Evolutionary conservation across 441 rosid species (phyloP), one percentile per base, ranked within the genome.

Genomic region (Breynia disticha): DNA sequence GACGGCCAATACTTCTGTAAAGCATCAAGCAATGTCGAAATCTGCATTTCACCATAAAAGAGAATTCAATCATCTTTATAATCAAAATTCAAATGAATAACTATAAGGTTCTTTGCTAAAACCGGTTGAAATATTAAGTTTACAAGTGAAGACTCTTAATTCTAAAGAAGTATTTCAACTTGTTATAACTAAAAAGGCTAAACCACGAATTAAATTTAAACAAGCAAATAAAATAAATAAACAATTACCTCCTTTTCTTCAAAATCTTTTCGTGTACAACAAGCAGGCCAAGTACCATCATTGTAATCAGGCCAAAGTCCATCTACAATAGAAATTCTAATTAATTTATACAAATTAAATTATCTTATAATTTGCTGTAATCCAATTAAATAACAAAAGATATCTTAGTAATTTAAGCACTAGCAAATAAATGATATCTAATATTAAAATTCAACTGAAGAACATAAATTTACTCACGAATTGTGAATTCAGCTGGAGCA

Each of bases 221-320:
- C 16, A 10, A 50, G n/a, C n/a, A n/a, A 32, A 47, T 32, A 49
- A 28, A 10, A 24, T 10, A 50, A 53, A 46, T 16, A 56, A 58
- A 56, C 32, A 46, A 19, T 50, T 51, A 87, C 97, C 95, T 84
- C 86, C 41, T 76, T 83, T 62, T 81, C 80, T 14, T 90, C 62
- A 35, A 90, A 90, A 46, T 62, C 28, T 41, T 82, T 66, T 52
- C 68, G 64, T 16, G 43, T 65, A 67, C 97, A 90, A 65, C 97
- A 90, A 5, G 96, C 73, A 69, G 97, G 95, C 84, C 87, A 90
- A 17, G 81, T 78, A 63, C 95, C 97, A 59, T 90, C 96, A 56
- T 87, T 87, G 66, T 90, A 90, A 65, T 90, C 88, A 50, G 96
- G 91, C 96, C 97, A 90, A 20, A 87, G 32, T 46, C 96, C 97